Percentiles rank a stretch among this genome's conserved stretches.
These are phyloP conservation scores for Paramyrothecium roridum DNA, from an alignment of 2,329 filamentous ascomycete genomes.

Conservation along the genomic window DNA sequence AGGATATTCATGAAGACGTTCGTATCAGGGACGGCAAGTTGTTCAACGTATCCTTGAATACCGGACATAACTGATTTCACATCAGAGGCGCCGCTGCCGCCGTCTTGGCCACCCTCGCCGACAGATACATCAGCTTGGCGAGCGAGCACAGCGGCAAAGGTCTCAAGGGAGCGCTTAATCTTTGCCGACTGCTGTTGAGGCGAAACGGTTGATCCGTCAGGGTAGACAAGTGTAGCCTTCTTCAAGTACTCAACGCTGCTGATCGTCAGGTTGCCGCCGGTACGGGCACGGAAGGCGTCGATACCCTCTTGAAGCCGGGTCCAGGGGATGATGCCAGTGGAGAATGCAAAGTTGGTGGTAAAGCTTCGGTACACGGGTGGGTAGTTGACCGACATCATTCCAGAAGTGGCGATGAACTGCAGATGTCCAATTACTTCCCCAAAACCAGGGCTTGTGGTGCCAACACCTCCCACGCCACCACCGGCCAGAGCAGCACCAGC, in stretches of 20 bases:
- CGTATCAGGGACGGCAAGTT: conserved; percentile 78
- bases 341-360: conserved; percentile 90
- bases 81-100: conserved; percentile 14
- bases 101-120: conserved; percentile 29
- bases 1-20: conserved; percentile 97
- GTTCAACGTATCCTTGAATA: conserved; percentile 78
- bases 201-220: conserved; percentile 50
- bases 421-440: conserved; percentile 85
- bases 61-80: conserved; percentile 61
- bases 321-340: conserved; percentile 81
- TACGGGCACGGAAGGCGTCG: conserved; percentile 74
- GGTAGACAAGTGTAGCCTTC: conserved; percentile 73
- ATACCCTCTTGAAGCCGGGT: conserved; percentile 75
- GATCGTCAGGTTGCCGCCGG: conserved; percentile 83
- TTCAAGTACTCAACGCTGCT: conserved; percentile 72
- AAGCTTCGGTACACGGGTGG: conserved; percentile 87
- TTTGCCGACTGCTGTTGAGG: conserved; percentile 35
- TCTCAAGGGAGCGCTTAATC: conserved; percentile 52
- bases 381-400: conserved; percentile 90
- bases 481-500: conserved; percentile 56
- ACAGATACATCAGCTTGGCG: conserved; percentile 50
- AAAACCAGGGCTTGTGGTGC: conserved; percentile 77
- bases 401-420: conserved; percentile 90
- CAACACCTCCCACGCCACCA: conserved; percentile 52
- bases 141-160: conserved; percentile 45